Percentiles rank a stretch among this genome's conserved stretches.
Conservation (phyloP, 2,329 filamentous ascomycete species). For the Beauveria rudraprayagi region DNA sequence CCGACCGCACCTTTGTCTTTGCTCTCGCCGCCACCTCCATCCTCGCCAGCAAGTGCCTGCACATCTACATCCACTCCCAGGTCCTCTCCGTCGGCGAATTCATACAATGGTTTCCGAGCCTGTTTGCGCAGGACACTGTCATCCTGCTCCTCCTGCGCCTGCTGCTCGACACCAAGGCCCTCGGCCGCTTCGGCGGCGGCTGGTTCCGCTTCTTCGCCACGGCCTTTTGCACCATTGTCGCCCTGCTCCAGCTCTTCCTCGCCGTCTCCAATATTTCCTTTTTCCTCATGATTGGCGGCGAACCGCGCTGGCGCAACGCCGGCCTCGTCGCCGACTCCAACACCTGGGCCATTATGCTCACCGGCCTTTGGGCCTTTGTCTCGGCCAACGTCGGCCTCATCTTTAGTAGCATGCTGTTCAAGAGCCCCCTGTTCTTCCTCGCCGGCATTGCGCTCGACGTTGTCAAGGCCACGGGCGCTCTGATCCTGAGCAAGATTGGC, state of each 20-base stretch:
- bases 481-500: slow-evolving; percentile 4
- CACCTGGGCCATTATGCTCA: slow-evolving; percentile 22
- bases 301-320: slow-evolving; percentile 28
- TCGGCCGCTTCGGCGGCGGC: slow-evolving; percentile 5
- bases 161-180: slow-evolving; percentile 2
- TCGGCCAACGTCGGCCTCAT: slow-evolving; percentile 15
- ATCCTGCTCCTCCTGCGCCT: slow-evolving; percentile 11
- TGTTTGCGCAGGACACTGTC: slow-evolving; percentile 10
- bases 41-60: slow-evolving; percentile 10
- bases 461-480: slow-evolving; percentile 17
- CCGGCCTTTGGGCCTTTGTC: slow-evolving; percentile 21
- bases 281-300: slow-evolving; percentile 22
- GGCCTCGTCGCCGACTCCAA: slow-evolving; percentile 24
- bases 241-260: slow-evolving; percentile 13
- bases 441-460: slow-evolving; percentile 18
- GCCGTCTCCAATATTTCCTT: slow-evolving; percentile 21
- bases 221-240: background rate
- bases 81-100: slow-evolving; percentile 8
- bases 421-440: slow-evolving; percentile 16
- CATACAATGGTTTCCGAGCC: slow-evolving; percentile 5
- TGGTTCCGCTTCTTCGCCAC: slow-evolving; percentile 8
- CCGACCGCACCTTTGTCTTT: slow-evolving; percentile 10
- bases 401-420: slow-evolving; percentile 18
- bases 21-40: slow-evolving; percentile 7
- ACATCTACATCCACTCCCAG: slow-evolving; percentile 11